A percentile compares a stretch with the other conserved stretches of the same genome.
Evolutionary conservation across 257 asterid species (phyloP).

Genomic region (Euphrasia confusa): DNA sequence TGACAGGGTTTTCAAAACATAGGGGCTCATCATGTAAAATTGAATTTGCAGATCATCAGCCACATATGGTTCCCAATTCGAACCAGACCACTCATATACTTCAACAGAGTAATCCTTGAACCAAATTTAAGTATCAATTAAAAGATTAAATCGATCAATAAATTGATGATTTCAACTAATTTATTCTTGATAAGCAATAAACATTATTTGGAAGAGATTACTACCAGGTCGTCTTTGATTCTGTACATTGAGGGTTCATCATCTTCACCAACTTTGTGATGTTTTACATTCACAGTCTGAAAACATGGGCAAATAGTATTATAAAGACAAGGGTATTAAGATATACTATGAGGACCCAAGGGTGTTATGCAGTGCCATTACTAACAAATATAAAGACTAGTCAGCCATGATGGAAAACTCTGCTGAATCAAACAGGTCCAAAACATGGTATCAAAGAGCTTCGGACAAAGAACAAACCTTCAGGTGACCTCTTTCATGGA

Average conservation of each 20-base stretch:
- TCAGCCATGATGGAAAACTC: constrained; percentile 15
- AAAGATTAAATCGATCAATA: constrained; percentile 14
- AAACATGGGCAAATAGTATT: constrained; percentile 20
- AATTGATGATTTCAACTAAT: constrained; percentile 13
- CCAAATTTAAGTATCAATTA: constrained; percentile 24
- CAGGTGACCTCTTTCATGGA: constrained; percentile 88
- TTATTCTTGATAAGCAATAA: constrained; percentile 13
- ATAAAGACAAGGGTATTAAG: constrained; percentile 4
- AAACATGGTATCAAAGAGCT: constrained; percentile 13
- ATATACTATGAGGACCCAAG: neutral
- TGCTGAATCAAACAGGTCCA: constrained; percentile 7
- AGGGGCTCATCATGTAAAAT: constrained; percentile 98
- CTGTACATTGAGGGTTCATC: constrained; percentile 85
- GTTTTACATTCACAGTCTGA: constrained; percentile 76
- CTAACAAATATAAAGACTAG: neutral
- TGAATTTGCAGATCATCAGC: constrained; percentile 89
- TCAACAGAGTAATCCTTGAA: constrained; percentile 78
- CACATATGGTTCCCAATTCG: constrained; percentile 81
- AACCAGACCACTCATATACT: constrained; percentile 85
- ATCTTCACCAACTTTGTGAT: constrained; percentile 72
- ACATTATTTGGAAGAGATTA: constrained; percentile 3
- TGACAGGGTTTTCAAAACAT: constrained; percentile 75
- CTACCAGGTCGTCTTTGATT: constrained; percentile 88
- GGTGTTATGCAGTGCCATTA: constrained; percentile 11
- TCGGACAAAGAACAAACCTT: constrained; percentile 46